These are phyloP conservation scores for Arthrobotrys entomopaga DNA, from an alignment of 2,329 filamentous ascomycete species.

Conservation along the genomic window DNA sequence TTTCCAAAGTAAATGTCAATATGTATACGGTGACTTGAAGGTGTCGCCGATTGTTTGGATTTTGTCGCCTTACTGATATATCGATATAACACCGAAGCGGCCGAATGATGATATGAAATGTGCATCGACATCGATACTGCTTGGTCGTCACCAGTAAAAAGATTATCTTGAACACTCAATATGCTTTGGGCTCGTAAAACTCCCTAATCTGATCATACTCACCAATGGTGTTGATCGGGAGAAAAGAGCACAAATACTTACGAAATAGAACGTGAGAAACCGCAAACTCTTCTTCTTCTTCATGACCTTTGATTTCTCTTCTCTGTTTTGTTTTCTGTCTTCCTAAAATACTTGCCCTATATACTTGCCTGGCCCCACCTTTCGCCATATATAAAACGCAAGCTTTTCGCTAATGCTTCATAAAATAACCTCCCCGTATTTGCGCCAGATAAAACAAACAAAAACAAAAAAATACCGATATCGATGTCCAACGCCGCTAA, in stretches of 20 bases:
- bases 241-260: slow-evolving; percentile 38
- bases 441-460: slow-evolving; percentile 33
- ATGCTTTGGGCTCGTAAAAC: slow-evolving; percentile 16
- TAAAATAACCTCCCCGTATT: slow-evolving; percentile 9
- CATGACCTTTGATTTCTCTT: slow-evolving; percentile 6
- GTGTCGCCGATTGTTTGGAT: neutral
- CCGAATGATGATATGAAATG: neutral
- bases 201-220: slow-evolving; percentile 52
- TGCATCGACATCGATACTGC: neutral
- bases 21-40: slow-evolving; percentile 10
- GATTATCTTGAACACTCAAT: slow-evolving; percentile 11
- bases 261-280: slow-evolving; percentile 31
- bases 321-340: slow-evolving; percentile 14
- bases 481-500: neutral
- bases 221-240: slow-evolving; percentile 54
- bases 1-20: neutral
- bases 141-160: slow-evolving; percentile 17
- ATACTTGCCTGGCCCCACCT: slow-evolving; percentile 24
- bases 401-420: slow-evolving; percentile 8
- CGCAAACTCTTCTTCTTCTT: slow-evolving; percentile 22
- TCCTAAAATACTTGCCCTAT: slow-evolving; percentile 52
- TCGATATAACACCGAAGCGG: too few species aligned
- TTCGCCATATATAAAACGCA: slow-evolving; percentile 26
- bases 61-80: neutral
- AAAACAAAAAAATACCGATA: slow-evolving; percentile 27